Conservation (phyloP, 1,284 basidiomycete genomes). For the Ganoderma leucocontextum region DNA sequence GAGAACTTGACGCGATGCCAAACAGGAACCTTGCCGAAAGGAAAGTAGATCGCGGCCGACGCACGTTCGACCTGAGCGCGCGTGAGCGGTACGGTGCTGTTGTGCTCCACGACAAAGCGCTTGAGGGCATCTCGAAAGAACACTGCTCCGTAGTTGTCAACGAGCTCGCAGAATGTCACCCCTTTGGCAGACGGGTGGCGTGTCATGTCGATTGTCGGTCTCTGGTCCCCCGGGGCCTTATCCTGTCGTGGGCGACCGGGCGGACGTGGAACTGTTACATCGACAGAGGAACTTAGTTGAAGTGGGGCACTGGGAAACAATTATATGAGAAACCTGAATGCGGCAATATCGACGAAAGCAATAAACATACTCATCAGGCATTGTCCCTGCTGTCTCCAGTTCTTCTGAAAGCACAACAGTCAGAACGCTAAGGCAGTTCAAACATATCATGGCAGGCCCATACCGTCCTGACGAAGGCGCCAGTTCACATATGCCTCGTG, state of each 20-base stretch:
- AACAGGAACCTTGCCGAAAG: constrained; percentile 16
- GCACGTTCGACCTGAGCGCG: constrained; percentile 8
- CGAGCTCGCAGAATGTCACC: neutral
- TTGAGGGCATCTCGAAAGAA: constrained; percentile 41
- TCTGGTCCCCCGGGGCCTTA: too few relatives aligned
- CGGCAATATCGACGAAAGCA: too few relatives aligned
- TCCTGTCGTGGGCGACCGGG: too few relatives aligned
- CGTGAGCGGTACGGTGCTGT: constrained; percentile 9
- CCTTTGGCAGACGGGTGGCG: neutral
- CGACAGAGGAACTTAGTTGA: neutral
- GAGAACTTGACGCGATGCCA: constrained; percentile 30
- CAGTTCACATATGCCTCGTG: constrained; percentile 14
- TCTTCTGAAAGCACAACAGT: too few relatives aligned
- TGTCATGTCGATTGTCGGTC: neutral
- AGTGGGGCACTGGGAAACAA: too few relatives aligned
- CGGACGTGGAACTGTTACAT: too few relatives aligned
- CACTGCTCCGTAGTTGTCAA: constrained; percentile 35
- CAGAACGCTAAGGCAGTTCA: too few relatives aligned
- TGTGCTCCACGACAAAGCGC: constrained; percentile 32
- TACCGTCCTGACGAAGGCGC: constrained; percentile 12
- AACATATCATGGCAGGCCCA: too few relatives aligned
- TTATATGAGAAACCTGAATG: too few relatives aligned
- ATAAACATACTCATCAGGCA: too few relatives aligned
- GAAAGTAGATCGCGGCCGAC: constrained; percentile 1
- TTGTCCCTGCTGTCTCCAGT: too few relatives aligned